Base-by-base conservation (phyloP, 257 asterid species). In the Solanum pimpinellifolium region DNA sequence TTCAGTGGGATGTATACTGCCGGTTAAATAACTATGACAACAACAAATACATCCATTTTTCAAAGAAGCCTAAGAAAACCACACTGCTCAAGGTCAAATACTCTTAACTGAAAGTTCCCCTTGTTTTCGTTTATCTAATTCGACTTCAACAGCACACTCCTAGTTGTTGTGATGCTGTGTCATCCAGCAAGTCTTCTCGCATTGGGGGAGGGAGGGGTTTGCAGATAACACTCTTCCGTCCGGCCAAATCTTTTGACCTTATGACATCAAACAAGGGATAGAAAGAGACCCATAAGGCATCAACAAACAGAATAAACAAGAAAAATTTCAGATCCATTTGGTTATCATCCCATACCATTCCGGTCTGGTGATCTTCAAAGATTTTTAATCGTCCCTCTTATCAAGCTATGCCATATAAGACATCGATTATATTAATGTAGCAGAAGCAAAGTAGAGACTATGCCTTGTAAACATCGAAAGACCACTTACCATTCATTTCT, bases 401-500 rank as follows among this genome's bases (percentile, higher is more conserved):
- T 18, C 65, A 7, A 56, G 65, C 11, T 18, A 56, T 56, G n/a
- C n/a, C 65, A 56, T 56, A 13, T 56, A 8, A 20, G 25, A 56
- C 5, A n/a, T 56, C 5, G 75, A 37, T 74, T 20, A 56, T 56
- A 56, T 56, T 3, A 62, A 75, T 80, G 68, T 7, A 29, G 78
- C 23, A 27, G 16, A 33, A 65, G 46, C 47, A 83, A 49, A 59
- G 65, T 31, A 84, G 25, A 42, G 41, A 9, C 73, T 31, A 4
- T 41, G 42, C 11, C 33, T 23, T 37, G 37, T 39, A 60, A 11
- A 86, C 18, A 39, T 56, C 65, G n/a, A 75, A 65, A 70, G 9
- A 74, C 9, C n/a, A 88, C 90, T 90, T 83, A 97, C 98, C 98
- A 56, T 95, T 95, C 98, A 94, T 94, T 91, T 97, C 99, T 89